A percentile compares a stretch with the other conserved stretches of the same genome.
These are phyloP conservation scores for Niveomyces coronatus DNA, from an alignment of 2,329 filamentous ascomycete species.

Conservation along the genomic window DNA sequence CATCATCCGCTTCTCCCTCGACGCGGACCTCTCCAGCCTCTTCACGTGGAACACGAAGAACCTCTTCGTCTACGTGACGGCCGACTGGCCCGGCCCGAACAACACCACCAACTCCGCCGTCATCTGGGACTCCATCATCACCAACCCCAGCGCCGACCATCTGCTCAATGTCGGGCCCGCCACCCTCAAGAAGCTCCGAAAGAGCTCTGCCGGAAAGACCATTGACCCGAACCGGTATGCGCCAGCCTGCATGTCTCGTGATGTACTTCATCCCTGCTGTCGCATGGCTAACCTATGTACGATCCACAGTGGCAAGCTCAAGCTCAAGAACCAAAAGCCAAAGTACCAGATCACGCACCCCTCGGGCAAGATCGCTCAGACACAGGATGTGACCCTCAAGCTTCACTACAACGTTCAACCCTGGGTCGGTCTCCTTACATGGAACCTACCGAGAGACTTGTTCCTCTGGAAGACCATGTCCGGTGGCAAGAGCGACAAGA, in stretches of 20 bases:
- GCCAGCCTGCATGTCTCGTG: neutral
- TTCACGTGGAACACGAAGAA: conserved; percentile 99
- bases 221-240: conserved; percentile 47
- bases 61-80: conserved; percentile 91
- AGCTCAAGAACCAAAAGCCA: conserved; percentile 73
- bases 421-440: conserved; percentile 83
- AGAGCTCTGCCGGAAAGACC: conserved; percentile 48
- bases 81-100: conserved; percentile 47
- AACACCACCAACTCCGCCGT: conserved; percentile 59
- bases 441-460: conserved; percentile 53
- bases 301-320: conserved; percentile 54
- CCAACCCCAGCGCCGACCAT: conserved; percentile 55
- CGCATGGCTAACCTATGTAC: conserved; percentile 1
- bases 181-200: conserved; percentile 51
- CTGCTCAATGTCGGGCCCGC: conserved; percentile 49
- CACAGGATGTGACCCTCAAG: conserved; percentile 63
- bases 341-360: conserved; percentile 98
- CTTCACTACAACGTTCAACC: conserved; percentile 96
- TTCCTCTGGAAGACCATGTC: conserved; percentile 55
- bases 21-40: conserved; percentile 80
- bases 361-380: conserved; percentile 63
- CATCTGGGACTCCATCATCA: conserved; percentile 95
- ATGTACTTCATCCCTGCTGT: neutral
- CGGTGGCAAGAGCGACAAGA: conserved; percentile 54
- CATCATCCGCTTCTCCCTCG: conserved; percentile 83